phyloP scores from a whole-genome alignment of 495 filamentous ascomycete genomes.

The Hypomontagnella submonticulosa region DNA sequence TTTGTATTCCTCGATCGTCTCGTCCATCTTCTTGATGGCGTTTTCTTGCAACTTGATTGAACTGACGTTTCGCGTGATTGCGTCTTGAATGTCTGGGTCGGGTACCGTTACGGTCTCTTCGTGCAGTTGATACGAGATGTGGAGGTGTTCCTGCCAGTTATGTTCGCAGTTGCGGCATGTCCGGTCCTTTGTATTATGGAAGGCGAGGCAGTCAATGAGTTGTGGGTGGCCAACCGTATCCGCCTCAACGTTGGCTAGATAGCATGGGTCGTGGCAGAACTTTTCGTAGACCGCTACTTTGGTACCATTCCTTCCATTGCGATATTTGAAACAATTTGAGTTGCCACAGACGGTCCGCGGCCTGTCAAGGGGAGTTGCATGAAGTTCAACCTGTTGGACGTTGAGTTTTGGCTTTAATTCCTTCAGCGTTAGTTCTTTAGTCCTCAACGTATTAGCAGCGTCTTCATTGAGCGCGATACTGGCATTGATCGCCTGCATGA shows the following conservation, averaged over 20 bases:
- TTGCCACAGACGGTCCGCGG: conserved; percentile 3
- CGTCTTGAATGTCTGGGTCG: conserved; percentile 38
- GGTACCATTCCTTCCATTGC: background rate
- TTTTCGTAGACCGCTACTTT: background rate
- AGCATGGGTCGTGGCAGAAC: background rate
- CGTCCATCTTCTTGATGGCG: background rate
- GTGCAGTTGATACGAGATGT: conserved; percentile 45
- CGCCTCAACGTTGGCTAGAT: background rate
- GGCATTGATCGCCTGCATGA: background rate
- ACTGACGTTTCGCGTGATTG: conserved; percentile 39
- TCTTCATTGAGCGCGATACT: background rate
- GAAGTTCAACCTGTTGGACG: background rate
- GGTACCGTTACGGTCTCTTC: conserved; percentile 39
- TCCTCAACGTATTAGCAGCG: background rate
- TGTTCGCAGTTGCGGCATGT: conserved; percentile 39
- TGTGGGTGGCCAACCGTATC: background rate
- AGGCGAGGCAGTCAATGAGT: background rate
- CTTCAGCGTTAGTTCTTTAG: background rate
- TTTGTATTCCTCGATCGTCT: conserved; percentile 44
- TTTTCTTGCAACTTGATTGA: conserved; percentile 20
- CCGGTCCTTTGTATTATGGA: background rate
- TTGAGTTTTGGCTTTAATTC: background rate
- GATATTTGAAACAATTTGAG: background rate
- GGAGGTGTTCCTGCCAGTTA: conserved; percentile 51
- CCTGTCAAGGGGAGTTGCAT: background rate